A percentile compares a stretch with the other conserved stretches of the same genome.
Conservation (phyloP, 2,329 filamentous ascomycete species). For the Paraconiothyrium brasiliense region DNA sequence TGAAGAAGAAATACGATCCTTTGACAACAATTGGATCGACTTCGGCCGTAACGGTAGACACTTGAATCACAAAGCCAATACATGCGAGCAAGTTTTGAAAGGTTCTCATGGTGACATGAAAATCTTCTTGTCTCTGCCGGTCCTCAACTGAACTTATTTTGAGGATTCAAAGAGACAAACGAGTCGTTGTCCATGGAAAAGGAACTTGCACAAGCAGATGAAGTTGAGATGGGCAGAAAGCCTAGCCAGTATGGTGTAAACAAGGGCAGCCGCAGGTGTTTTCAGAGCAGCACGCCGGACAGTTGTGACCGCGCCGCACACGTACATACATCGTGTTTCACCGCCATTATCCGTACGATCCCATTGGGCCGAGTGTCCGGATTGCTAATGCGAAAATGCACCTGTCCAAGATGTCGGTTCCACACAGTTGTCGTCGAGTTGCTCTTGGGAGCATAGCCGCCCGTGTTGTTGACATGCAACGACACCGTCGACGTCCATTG, state of each 20-base stretch:
- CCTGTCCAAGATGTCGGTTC: neutral
- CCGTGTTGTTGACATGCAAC: no score
- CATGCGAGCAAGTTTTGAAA: neutral
- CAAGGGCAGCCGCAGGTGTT: neutral
- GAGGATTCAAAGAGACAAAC: neutral
- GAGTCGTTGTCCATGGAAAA: neutral
- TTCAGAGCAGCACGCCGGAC: neutral
- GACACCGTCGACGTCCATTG: no score
- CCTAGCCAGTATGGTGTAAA: neutral
- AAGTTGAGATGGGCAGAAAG: neutral
- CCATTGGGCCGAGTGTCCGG: neutral
- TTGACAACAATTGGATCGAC: slow-evolving; percentile 15
- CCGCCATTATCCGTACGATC: neutral
- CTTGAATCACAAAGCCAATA: neutral
- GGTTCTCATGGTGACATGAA: neutral
- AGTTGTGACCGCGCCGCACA: slow-evolving; percentile 4
- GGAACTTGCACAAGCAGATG: no score
- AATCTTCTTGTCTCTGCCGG: neutral
- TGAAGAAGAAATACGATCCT: slow-evolving; percentile 14
- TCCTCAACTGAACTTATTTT: neutral
- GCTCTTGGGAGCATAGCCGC: neutral
- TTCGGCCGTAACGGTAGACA: neutral
- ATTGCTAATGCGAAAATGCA: neutral
- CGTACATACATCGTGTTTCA: slow-evolving; percentile 2
- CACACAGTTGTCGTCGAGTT: neutral